Base-by-base conservation (phyloP, 2,329 filamentous ascomycete genomes). In the Nothomitra cinnamomea region DNA sequence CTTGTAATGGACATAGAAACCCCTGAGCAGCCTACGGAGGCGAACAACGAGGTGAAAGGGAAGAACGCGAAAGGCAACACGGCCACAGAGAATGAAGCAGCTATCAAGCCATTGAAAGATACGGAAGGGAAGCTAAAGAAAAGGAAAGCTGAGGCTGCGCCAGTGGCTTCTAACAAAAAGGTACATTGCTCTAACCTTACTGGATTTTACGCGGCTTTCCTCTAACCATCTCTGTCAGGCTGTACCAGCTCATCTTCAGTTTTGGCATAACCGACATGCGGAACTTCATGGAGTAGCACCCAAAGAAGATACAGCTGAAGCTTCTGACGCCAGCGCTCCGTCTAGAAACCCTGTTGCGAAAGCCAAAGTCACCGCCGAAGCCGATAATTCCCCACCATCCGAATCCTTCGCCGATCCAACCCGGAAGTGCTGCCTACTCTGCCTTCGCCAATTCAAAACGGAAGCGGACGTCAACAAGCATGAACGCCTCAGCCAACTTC, bases 251-350 rank as follows among this genome's bases (percentile, higher is more conserved):
- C 80, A 85, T 64, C 70, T 85, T 47, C 79, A 84, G 64, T 83
- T 82, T 64, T 85, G 82, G 82, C 78, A 79, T 50, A 79, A 83
- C 60, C 78, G 81, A 51, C 80, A 83, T 61, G 80, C 80, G 1
- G 80, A 85, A 60, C 68, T 85, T 22, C 79, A 82, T 60, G 75
- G 77, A 55, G 73, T 68, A 21, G 61, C 66, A 24, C 63, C 63
- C 45, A 64, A 66, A 38, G 49, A 22, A n/a, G 5, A 57, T n/a
- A 54, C 58, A 22, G 55, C 58, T 35, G 55, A 57, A n/a, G 57
- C 56, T 4, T 60, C 66, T 4, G 62, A 63, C 1, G 61, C 60
- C 13, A 13, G 3, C 4, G 5, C 17, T 19, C 4, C 25, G 2
- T 56, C 54, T 40, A 58, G 45, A 21, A 65, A 65, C 56, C 52